Evolutionary conservation across 139 green algal species (phyloP).

Genomic region (Closterium sp.): DNA sequence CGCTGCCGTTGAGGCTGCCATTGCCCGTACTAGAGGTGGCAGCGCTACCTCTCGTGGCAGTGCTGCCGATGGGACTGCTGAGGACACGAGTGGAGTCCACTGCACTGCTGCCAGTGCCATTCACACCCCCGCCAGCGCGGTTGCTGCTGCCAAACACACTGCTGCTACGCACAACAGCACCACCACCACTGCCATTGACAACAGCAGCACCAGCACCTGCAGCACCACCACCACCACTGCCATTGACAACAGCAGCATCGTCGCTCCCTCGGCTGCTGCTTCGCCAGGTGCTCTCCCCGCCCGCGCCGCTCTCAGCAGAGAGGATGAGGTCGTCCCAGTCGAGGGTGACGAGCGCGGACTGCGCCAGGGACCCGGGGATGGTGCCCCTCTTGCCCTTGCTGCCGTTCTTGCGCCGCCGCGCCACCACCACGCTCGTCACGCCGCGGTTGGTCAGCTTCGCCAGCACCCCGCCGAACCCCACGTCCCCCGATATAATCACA

Average conservation of each 20-base stretch:
- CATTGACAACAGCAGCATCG: background rate
- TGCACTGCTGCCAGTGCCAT: background rate
- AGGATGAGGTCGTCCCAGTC: constrained; percentile 22
- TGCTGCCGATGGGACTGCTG: too few relatives aligned
- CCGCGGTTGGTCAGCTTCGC: constrained; percentile 12
- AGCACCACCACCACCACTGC: background rate
- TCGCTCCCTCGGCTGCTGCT: background rate
- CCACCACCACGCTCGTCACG: constrained; percentile 21
- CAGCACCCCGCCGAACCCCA: constrained; percentile 22
- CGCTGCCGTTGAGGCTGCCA: background rate
- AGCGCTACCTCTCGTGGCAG: too few relatives aligned
- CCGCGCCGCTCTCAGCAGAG: background rate
- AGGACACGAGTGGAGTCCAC: too few relatives aligned
- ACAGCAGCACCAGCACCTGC: background rate
- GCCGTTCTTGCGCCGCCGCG: constrained; percentile 3
- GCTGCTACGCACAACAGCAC: background rate
- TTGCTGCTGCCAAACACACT: background rate
- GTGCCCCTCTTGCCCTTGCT: background rate
- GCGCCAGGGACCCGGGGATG: constrained; percentile 7
- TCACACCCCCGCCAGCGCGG: background rate
- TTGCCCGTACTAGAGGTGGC: too few relatives aligned
- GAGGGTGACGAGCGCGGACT: constrained; percentile 10
- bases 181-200: background rate
- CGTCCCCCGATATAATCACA: constrained; percentile 30
- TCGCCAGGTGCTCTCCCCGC: background rate